Evolutionary conservation across 2,329 filamentous ascomycete genomes (phyloP).

Genomic region (Colletotrichum magnum): DNA sequence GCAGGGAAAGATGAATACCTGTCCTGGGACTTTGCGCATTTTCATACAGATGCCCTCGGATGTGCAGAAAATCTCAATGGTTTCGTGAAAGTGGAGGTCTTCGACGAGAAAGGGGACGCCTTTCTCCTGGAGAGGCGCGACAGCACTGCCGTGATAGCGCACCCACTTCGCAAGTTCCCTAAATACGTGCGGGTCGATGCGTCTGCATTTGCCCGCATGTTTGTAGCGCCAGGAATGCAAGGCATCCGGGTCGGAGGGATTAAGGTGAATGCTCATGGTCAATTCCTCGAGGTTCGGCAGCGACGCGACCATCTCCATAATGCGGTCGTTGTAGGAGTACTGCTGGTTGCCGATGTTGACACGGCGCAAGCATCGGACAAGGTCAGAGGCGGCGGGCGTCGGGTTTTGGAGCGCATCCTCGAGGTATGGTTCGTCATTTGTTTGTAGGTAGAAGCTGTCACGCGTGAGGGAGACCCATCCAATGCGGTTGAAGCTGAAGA

Average conservation of each 20-base stretch:
- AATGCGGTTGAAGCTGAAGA: not conserved
- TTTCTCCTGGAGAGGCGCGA: not conserved
- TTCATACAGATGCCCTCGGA: not conserved
- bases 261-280: not conserved
- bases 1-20: too few relatives aligned
- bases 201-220: not conserved
- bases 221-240: not conserved
- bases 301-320: not conserved
- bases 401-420: not conserved
- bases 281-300: not conserved
- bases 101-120: not conserved
- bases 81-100: not conserved
- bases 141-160: not conserved
- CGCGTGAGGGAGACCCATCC: not conserved
- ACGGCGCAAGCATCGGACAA: not conserved
- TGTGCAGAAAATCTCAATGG: not conserved
- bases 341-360: not conserved
- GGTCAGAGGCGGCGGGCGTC: not conserved
- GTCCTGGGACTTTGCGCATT: too few relatives aligned
- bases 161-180: not conserved
- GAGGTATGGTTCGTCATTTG: too few relatives aligned
- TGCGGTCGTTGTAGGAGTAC: not conserved
- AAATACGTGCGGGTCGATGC: not conserved
- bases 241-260: not conserved
- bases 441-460: not conserved